Conservation (phyloP, 805 yeast genomes). For the Saitoella complicata region DNA sequence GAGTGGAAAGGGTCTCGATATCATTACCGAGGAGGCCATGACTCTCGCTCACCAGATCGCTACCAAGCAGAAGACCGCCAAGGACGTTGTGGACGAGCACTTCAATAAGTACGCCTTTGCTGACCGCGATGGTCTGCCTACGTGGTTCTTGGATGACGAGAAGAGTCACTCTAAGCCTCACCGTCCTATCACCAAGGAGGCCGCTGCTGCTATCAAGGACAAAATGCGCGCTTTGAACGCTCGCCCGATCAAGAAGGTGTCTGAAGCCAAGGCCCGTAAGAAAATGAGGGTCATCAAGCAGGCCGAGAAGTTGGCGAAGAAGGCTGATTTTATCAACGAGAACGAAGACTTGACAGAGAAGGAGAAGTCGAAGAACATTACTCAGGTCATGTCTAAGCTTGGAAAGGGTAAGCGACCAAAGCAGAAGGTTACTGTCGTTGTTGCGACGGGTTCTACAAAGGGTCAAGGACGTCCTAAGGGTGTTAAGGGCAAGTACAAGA, state of each 20-base stretch:
- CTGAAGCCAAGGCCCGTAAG: constrained; percentile 94
- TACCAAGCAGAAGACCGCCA: constrained; percentile 58
- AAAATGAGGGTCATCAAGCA: constrained; percentile 79
- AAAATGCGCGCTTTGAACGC: constrained; percentile 75
- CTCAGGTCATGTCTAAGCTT: constrained; percentile 66
- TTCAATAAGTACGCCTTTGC: constrained; percentile 84
- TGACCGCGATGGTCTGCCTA: constrained; percentile 79
- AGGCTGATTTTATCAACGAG: constrained; percentile 79
- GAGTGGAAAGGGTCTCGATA: constrained; percentile 37
- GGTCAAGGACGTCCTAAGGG: constrained; percentile 96
- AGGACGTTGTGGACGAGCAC: constrained; percentile 82
- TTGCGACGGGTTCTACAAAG: constrained; percentile 69
- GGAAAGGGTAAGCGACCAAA: constrained; percentile 44
- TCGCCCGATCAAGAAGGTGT: constrained; percentile 96
- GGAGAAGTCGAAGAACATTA: constrained; percentile 88
- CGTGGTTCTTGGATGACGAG: constrained; percentile 96
- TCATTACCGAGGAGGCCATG: constrained; percentile 93
- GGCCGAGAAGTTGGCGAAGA: constrained; percentile 77
- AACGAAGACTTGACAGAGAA: constrained; percentile 74
- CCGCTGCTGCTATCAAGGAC: constrained; percentile 60
- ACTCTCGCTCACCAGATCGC: constrained; percentile 94
- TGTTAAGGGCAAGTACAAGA: constrained; percentile 91
- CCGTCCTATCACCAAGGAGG: constrained; percentile 92
- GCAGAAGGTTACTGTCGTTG: constrained; percentile 78
- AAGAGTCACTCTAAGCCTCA: constrained; percentile 63